Evolutionary conservation across 1,284 basidiomycete genomes (phyloP).

Genomic region (Fomitopsis betulina): DNA sequence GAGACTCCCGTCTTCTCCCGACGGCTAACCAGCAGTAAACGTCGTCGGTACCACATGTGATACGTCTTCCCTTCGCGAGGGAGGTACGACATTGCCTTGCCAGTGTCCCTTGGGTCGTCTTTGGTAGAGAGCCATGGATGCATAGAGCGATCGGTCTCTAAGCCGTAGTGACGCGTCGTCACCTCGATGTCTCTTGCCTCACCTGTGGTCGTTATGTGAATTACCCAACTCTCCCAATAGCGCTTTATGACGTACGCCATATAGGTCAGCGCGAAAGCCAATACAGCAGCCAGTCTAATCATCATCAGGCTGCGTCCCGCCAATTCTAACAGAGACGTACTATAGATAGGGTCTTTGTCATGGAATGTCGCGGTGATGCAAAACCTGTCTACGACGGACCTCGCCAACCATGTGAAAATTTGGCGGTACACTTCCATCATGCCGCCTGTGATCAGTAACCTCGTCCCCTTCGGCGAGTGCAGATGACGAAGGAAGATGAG

Average conservation of each 20-base stretch:
- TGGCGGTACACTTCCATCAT: conserved; percentile 56
- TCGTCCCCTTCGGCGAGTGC: conserved; percentile 58
- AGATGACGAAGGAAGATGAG: conserved; percentile 36
- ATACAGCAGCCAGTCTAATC: conserved; percentile 24
- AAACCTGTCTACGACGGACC: conserved; percentile 43
- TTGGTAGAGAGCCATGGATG: neutral
- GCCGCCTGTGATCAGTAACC: conserved; percentile 58
- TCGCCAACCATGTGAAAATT: conserved; percentile 36
- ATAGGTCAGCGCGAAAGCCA: conserved; percentile 31
- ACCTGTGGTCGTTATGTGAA: neutral
- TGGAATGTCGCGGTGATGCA: conserved; percentile 62
- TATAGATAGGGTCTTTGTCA: conserved; percentile 51
- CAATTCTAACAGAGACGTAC: conserved; percentile 31
- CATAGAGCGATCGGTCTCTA: neutral
- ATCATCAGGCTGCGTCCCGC: conserved; percentile 19
- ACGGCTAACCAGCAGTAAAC: neutral
- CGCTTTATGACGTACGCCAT: conserved; percentile 20
- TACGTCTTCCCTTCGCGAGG: neutral
- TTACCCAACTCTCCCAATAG: neutral
- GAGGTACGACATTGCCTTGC: neutral
- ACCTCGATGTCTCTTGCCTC: conserved; percentile 10
- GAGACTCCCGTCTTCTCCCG: neutral
- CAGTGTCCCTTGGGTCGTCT: neutral
- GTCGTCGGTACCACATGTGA: neutral
- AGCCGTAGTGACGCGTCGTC: neutral